Evolutionary conservation across 139 green algal species (phyloP), one percentile per base, ranked within the genome.

Genomic region (Volvox africanus): DNA sequence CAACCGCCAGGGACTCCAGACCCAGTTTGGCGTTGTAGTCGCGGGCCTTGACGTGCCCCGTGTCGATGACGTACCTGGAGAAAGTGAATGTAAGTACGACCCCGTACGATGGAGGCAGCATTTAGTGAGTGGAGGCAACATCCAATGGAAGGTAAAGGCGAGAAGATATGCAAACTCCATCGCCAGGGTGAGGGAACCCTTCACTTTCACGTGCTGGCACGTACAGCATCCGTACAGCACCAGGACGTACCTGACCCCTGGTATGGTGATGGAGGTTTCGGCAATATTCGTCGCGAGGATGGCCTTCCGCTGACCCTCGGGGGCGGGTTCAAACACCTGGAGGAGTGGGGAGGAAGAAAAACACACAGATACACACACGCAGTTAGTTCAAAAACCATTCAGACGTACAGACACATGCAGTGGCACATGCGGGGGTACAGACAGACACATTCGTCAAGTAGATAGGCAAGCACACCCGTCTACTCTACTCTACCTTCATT

Each of bases 221-320:
- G 65, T 73, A 73, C 65, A 12, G 11, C 21, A 73, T 6, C 9
- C 44, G 44, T 55, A 55, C 44, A 55, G 44, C 44, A 55, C 44
- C 44, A 9, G 44, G 44, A 55, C 44, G 44, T 55, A 91, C 77
- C 79, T 82, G 79, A 99, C 96, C 0, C 97, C 97, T 0, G 94
- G 80, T 22, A 99, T 97, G 62, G 97, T 99, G 88, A 99, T 94
- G 80, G 96, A 98, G 1, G 97, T 99, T 88, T 99, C 97, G 0
- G 97, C 97, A 67, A 99, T 99, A 94, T 99, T 99, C 36, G 97
- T 99, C 20, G 96, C 95, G 35, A 99, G 89, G 69, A 99, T 97
- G 50, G 96, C 94, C 92, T 98, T 99, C 71, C 97, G 94, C 9
- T 75, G 89, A 30, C 93, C 95, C 0, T 86, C 65, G 0, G 96